Evolutionary conservation across 176 grass and related monocot species (phyloP), one percentile per base, ranked within the genome.

Genomic region (Chrysopogon serrulatus): DNA sequence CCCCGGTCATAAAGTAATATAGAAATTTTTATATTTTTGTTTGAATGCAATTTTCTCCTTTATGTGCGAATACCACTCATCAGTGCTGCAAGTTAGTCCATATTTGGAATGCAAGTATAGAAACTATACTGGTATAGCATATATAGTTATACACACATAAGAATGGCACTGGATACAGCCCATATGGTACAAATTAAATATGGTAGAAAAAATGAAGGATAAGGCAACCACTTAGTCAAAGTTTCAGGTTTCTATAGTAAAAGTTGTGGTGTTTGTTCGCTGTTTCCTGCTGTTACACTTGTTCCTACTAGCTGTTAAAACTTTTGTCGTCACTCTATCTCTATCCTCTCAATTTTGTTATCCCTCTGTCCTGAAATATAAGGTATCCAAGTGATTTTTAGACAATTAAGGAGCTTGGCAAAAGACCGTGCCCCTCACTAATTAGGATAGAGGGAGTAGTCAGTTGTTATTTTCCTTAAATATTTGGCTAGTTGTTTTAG

Each of bases 221-320:
- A 64, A 21, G 41, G 9, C 13, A 49, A 16, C 32, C 9, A 26
- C 34, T 64, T 56, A 49, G 51, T 41, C 40, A 63, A 63, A 71
- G 19, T 78, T 62, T 21, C 18, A 53, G 26, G 41, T 71, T 56
- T 43, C 33, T 72, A 24, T 32, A 42, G 17, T 42, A n/a, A n/a
- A 72, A 65, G 28, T 79, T 79, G 34, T 3, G 28, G 61, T 78
- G 30, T 83, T 39, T 64, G 27, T 65, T 78, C 48, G 72, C 42
- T 36, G 13, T 4, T 57, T 66, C 45, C 1, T 0, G 0, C 53
- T 65, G 41, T 37, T 32, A 30, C 51, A 35, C 65, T 21, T 65
- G 27, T 37, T 65, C 28, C 36, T 45, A 16, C 21, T 73, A 24
- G 49, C 15, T 66, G 43, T 73, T 66, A 10, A 84, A 84, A 65